A percentile compares a stretch with the other conserved stretches of the same genome.
These are phyloP conservation scores for Penicillium bovifimosum DNA, from an alignment of 495 filamentous ascomycete genomes.

Conservation along the genomic window DNA sequence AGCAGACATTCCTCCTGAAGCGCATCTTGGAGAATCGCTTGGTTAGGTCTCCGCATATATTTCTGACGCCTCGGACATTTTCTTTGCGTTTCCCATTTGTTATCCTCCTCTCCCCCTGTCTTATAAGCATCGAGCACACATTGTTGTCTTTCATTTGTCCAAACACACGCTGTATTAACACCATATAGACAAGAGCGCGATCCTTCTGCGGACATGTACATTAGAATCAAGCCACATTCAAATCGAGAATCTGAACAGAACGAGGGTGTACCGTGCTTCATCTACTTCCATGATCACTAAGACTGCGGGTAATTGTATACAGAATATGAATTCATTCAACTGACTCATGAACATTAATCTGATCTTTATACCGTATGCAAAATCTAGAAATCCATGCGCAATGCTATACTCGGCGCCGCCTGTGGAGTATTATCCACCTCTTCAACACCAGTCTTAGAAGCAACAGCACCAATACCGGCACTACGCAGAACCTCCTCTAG, in stretches of 20 bases:
- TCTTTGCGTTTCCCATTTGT: not conserved
- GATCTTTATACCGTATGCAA: slow-evolving; percentile 6
- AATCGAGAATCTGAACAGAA: too few relatives aligned
- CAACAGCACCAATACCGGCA: slow-evolving; percentile 38
- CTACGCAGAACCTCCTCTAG: slow-evolving; percentile 78
- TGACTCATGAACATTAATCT: not conserved
- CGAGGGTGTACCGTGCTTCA: too few relatives aligned
- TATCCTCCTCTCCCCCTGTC: not conserved
- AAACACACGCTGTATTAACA: not conserved
- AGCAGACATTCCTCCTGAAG: slow-evolving; percentile 9
- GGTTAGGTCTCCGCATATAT: slow-evolving; percentile 20
- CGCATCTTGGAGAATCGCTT: slow-evolving; percentile 35
- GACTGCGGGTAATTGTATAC: too few relatives aligned
- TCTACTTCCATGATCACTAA: too few relatives aligned
- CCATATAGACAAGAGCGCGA: not conserved
- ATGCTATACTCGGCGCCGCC: slow-evolving; percentile 75
- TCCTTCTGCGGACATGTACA: not conserved
- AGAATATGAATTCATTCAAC: not conserved
- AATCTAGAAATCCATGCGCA: slow-evolving; percentile 82
- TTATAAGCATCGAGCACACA: not conserved
- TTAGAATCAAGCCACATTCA: not conserved
- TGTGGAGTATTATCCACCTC: slow-evolving; percentile 37
- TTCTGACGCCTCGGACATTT: not conserved
- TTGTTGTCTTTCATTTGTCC: not conserved
- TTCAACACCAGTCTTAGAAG: slow-evolving; percentile 18